Conservation (phyloP, 768 basidiomycete species). For the Cystobasidium ongulense region DNA sequence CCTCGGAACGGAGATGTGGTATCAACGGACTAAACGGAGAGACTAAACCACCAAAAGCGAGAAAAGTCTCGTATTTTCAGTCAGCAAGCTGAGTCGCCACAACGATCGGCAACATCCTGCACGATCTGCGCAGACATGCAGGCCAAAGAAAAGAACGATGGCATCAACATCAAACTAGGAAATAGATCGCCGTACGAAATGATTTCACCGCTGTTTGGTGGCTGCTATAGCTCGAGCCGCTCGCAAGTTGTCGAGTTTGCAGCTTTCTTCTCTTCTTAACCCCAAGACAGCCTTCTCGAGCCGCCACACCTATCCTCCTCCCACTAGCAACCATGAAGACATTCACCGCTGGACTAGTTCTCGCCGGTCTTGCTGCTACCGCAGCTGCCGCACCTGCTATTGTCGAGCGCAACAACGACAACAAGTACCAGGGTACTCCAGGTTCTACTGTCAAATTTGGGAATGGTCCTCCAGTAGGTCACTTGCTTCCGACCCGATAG, state of each 20-base stretch:
- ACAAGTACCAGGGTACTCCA: slow-evolving; percentile 1
- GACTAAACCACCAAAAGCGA: no score
- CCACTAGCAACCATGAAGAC: not conserved
- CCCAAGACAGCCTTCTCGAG: not conserved
- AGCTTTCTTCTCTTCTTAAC: not conserved
- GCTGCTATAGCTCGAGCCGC: not conserved
- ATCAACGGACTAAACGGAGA: no score
- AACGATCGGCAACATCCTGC: no score
- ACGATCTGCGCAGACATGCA: no score
- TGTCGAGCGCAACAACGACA: not conserved
- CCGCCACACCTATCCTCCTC: not conserved
- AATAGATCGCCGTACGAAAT: no score
- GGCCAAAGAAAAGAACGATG: no score
- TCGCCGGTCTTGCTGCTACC: not conserved
- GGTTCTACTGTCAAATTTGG: slow-evolving; percentile 1
- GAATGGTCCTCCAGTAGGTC: not conserved
- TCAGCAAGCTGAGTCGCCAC: no score
- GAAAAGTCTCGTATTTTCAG: no score
- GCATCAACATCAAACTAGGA: no score
- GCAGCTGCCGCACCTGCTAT: not conserved
- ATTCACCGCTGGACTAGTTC: not conserved
- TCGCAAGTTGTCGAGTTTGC: not conserved
- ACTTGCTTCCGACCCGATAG: no score
- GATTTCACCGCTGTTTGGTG: no score
- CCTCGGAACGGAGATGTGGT: no score